Base-by-base conservation (phyloP, 495 filamentous ascomycete genomes). In the Evernia prunastri region DNA sequence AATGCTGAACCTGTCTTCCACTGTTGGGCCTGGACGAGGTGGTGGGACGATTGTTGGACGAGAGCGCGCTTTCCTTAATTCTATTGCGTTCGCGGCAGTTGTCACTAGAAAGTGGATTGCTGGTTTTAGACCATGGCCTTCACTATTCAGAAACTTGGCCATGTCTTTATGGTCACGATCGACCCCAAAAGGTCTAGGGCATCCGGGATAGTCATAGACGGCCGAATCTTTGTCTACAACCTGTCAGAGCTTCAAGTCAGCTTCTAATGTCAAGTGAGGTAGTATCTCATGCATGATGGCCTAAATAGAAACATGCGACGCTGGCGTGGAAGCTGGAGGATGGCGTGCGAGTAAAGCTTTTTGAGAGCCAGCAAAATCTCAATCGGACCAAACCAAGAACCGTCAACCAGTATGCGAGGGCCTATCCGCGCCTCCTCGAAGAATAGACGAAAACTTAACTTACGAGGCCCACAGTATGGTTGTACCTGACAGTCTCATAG, bases 141-240 rank as follows among this genome's bases (percentile, higher is more conserved):
- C 47, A 29, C 6, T 12, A 8, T 27, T 51, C 11, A 25, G 15
- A 17, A 29, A 51, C 8, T 51, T 51, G 25, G 47, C 47, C 23
- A 51, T 51, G 11, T 51, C 25, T 29, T 13, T 51, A 31, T 51
- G 47, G 25, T 31, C 6, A 29, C 47, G 47, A 5, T 51, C 17
- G 47, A 51, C 47, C 6, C 25, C 47, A 51, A 51, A 51, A 1
- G 47, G 47, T 17, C 17, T 17, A 29, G 47, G 47, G 11, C 47
- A 51, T 51, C 25, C 47, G 12, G 23, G 47, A 35, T 60, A 60
- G 13, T 60, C 36, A 25, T 39, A 35, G 39, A 33, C 17, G 27
- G 58, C 58, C 3, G 58, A 60, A n/a, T 60, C 58, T 29, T 42
- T 4, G 20, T 42, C 27, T 12, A 60, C 58, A 15, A 60, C 35